Base-by-base conservation (phyloP, 1,284 basidiomycete genomes). In the Ganoderma sinense region DNA sequence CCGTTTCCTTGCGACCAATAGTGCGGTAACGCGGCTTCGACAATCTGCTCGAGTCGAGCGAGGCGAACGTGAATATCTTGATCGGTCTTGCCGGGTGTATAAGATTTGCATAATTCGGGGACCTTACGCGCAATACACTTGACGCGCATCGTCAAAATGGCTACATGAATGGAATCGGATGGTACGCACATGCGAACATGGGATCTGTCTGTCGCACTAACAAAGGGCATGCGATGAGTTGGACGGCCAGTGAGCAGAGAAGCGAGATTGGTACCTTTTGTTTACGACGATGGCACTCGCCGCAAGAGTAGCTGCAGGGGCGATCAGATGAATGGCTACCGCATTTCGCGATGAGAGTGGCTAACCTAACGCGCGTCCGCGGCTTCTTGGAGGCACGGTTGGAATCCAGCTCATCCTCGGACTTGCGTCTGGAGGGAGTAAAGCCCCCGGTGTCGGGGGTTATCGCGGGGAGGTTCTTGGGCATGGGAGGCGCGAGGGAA, bases 51-150 rank as follows among this genome's bases (percentile, higher is more conserved):
- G 23, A 95, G 84, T 64, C 94, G 85, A 58, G 89, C 84, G 31
- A 95, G 81, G 67, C 93, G 89, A 48, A 88, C 86, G 74, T 87
- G 89, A 59, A 95, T 82, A 79, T 95, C 93, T 78, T 94, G 91
- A 78, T 95, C 94, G 13, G 89, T 85, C 79, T 94, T 95, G 64
- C 93, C 93, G 8, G 93, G 94, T 8, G 92, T 94, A 77, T 95
- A 95, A 0, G 93, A 90, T 78, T 93, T 93, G 83, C 93, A 95
- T 53, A 95, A 83, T 71, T 95, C 93, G 36, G 93, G 93, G 0
- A 95, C 93, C 79, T 94, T 94, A 75, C 94, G 88, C 68, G 93
- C 89, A 71, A 94, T 81, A 74, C 93, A 95, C 92, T 94, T 71
- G 23, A 66, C 62, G 65, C 23, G 39, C 53, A 67, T 68, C 23